These are phyloP conservation scores for Echium plantagineum DNA, from an alignment of 257 asterid genomes.

Conservation along the genomic window DNA sequence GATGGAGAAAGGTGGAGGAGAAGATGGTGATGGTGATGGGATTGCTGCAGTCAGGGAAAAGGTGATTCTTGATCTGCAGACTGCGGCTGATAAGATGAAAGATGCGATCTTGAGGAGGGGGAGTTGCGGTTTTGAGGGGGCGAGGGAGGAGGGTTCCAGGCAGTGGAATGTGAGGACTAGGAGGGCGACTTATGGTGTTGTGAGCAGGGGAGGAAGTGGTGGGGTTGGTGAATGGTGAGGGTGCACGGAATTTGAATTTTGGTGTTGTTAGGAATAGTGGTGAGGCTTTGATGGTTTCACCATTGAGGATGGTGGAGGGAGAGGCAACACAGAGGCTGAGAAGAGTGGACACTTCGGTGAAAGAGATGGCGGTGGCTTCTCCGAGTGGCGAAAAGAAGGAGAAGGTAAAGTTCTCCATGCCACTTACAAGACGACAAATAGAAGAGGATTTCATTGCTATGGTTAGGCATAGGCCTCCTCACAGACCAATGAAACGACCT, in stretches of 20 bases:
- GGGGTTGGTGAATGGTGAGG: conserved; percentile 13
- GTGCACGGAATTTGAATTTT: conserved; percentile 9
- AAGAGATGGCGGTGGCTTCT: conserved; percentile 8
- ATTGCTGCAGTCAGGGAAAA: conserved; percentile 63
- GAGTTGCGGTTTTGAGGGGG: not conserved
- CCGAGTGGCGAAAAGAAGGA: conserved; percentile 36
- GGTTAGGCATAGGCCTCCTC: conserved; percentile 62
- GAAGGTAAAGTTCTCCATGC: conserved; percentile 49
- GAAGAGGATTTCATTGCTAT: conserved; percentile 70
- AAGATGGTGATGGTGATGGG: conserved; percentile 43
- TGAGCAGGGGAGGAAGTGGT: not conserved
- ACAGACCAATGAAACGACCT: conserved; percentile 74
- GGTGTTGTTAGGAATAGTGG: conserved; percentile 22
- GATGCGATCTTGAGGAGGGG: conserved; percentile 51
- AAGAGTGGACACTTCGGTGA: conserved; percentile 13
- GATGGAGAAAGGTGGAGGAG: conserved; percentile 11
- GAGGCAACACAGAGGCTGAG: conserved; percentile 27
- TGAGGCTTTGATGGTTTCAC: conserved; percentile 14
- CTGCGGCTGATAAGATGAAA: conserved; percentile 69
- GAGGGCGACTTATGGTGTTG: conserved; percentile 41
- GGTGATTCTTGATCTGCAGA: conserved; percentile 75
- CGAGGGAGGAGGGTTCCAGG: conserved; percentile 15
- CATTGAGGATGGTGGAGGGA: conserved; percentile 18
- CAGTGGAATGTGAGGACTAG: conserved; percentile 87
- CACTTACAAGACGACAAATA: conserved; percentile 56